phyloP scores from a whole-genome alignment of 768 basidiomycete genomes.

The Tricholomella constricta region DNA sequence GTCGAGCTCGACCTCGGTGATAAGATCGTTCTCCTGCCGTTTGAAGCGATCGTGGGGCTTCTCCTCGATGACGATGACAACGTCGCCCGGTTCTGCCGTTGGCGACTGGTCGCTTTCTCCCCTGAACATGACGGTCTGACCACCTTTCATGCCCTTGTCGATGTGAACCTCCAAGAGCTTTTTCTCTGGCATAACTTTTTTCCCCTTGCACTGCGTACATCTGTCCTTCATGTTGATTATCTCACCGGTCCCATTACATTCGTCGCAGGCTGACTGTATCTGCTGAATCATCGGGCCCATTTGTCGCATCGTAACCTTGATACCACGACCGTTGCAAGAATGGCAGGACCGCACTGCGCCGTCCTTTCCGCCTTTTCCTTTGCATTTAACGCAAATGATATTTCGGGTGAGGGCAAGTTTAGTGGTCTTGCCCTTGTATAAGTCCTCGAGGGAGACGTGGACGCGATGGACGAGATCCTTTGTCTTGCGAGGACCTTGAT shows the following conservation, averaged over 20 bases:
- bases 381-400: slow-evolving; percentile 90
- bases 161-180: slow-evolving; percentile 97
- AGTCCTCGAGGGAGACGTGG: slow-evolving; percentile 94
- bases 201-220: slow-evolving; percentile 91
- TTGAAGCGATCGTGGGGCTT: slow-evolving; percentile 88
- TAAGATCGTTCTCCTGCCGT: slow-evolving; percentile 85
- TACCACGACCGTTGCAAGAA: slow-evolving; percentile 84
- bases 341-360: slow-evolving; percentile 85
- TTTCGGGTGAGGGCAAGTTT: slow-evolving; percentile 97
- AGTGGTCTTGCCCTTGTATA: slow-evolving; percentile 98
- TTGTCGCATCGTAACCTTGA: slow-evolving; percentile 90
- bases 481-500: slow-evolving; percentile 83
- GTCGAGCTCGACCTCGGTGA: slow-evolving; percentile 88
- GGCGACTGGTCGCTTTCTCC: slow-evolving; percentile 96
- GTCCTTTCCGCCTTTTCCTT: slow-evolving; percentile 96
- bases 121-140: slow-evolving; percentile 83
- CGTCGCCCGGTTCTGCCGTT: slow-evolving; percentile 87
- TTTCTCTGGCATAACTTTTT: slow-evolving; percentile 92
- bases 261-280: slow-evolving; percentile 92
- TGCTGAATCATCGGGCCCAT: slow-evolving; percentile 99
- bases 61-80: slow-evolving; percentile 92
- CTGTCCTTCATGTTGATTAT: slow-evolving; percentile 92
- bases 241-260: slow-evolving; percentile 93
- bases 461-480: slow-evolving; percentile 99
- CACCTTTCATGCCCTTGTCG: slow-evolving; percentile 97